Base-by-base conservation (phyloP, 2,329 filamentous ascomycete genomes). In the Fusarium odoratissimum region DNA sequence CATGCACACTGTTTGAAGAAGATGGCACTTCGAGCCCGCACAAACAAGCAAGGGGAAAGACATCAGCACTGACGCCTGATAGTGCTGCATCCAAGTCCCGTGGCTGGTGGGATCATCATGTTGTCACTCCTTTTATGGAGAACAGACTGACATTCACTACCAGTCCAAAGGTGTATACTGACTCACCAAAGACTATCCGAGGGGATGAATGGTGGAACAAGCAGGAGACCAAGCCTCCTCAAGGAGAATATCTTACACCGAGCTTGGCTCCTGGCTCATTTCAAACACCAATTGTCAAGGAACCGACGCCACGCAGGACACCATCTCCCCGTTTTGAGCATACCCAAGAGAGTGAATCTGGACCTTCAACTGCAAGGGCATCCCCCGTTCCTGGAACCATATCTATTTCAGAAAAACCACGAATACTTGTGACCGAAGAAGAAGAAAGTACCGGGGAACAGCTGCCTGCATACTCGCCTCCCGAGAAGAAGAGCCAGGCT, bases 71-170 rank as follows among this genome's bases (percentile, higher is more conserved):
- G 72, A 81, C 83, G 45, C 80, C 85, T 48, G 80, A 85, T 52
- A 89, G 87, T 44, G 89, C 88, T 33, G 86, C 84, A 45, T 87
- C 88, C 16, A 86, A 86, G 61, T 91, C 91, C 31, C 86, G 87
- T 67, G 92, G 92, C 25, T 95, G 92, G 92, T 95, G 92, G 92
- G 93, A 93, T 75, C 87, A 93, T 76, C 87, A 93, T 72, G 89
- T 95, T 61, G 91, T 88, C 12, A 93, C 92, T 2, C 92, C 92
- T 1, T 94, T 94, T 76, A 75, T 82, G 21, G 84, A 87, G 76
- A 86, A 74, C 76, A 81, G 74, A 55, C 75, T 82, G 19, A 86
- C 84, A 41, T 85, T 87, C 51, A 74, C 68, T 28, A 82, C 84
- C 51, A 83, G 81, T 51, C 81, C 82, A 51, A 81, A 76, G 74